Evolutionary conservation across 495 filamentous ascomycete species (phyloP).

Genomic region (Darksidea phi): DNA sequence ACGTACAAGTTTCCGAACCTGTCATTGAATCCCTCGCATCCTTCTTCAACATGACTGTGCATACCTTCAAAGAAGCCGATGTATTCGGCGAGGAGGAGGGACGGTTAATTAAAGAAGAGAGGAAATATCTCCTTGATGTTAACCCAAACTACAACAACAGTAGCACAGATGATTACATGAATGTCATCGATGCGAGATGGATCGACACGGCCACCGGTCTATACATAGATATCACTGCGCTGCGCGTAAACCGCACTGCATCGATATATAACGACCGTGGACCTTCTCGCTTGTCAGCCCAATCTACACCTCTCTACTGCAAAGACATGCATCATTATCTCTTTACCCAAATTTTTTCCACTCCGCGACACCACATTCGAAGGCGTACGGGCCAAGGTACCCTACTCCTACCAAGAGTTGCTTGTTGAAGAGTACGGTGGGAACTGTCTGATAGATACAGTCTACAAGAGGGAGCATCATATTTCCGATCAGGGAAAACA

Average conservation of each 20-base stretch:
- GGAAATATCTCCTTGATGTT: conserved; percentile 58
- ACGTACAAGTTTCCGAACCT: conserved; percentile 59
- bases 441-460: conserved; percentile 60
- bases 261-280: neutral
- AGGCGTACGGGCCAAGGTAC: conserved; percentile 69
- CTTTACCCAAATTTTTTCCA: conserved; percentile 72
- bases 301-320: conserved; percentile 47
- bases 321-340: conserved; percentile 59
- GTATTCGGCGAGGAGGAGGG: neutral
- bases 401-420: conserved; percentile 70
- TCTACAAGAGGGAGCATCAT: conserved; percentile 52
- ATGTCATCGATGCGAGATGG: conserved; percentile 63
- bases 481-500: conserved; percentile 25
- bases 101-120: conserved; percentile 38
- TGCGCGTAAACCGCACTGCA: conserved; percentile 42
- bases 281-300: neutral
- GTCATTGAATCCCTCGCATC: conserved; percentile 56
- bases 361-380: conserved; percentile 76
- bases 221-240: conserved; percentile 63
- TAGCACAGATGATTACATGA: conserved; percentile 48
- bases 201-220: conserved; percentile 60
- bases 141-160: conserved; percentile 58
- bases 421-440: conserved; percentile 73
- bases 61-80: conserved; percentile 48
- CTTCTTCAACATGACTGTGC: conserved; percentile 64